phyloP scores from a whole-genome alignment of 2,329 filamentous ascomycete species.

The Emydomyces testavorans region DNA sequence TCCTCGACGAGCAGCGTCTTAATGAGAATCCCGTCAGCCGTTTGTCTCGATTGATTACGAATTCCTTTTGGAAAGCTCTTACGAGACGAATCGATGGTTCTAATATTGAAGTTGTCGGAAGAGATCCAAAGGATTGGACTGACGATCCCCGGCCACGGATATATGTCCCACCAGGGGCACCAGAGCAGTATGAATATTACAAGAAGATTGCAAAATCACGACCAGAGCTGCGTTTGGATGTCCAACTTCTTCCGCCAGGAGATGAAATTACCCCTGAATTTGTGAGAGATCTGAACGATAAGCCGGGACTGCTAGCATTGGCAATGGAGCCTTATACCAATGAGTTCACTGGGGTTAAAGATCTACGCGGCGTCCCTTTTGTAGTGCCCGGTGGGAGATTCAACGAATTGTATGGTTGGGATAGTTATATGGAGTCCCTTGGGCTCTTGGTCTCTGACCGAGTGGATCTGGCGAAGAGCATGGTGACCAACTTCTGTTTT shows the following conservation, averaged over 20 bases:
- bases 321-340: slow-evolving; percentile 70
- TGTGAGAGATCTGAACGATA: slow-evolving; percentile 71
- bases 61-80: slow-evolving; percentile 85
- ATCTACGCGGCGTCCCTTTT: slow-evolving; percentile 72
- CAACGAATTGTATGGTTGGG: slow-evolving; percentile 98
- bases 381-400: slow-evolving; percentile 96
- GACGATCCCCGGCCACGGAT: slow-evolving; percentile 78
- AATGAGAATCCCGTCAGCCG: slow-evolving; percentile 93
- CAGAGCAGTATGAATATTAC: slow-evolving; percentile 86
- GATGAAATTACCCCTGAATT: slow-evolving; percentile 64
- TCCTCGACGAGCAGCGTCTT: slow-evolving; percentile 79
- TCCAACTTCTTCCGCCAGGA: slow-evolving; percentile 57
- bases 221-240: slow-evolving; percentile 78
- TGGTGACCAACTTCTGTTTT: slow-evolving; percentile 96
- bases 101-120: slow-evolving; percentile 65
- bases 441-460: slow-evolving; percentile 78
- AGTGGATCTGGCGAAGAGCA: slow-evolving; percentile 76
- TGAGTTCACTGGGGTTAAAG: slow-evolving; percentile 55
- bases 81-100: slow-evolving; percentile 83
- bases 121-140: slow-evolving; percentile 93
- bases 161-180: slow-evolving; percentile 74
- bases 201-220: slow-evolving; percentile 61
- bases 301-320: slow-evolving; percentile 78
- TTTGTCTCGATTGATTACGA: slow-evolving; percentile 71
- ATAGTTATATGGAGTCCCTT: slow-evolving; percentile 96